Evolutionary conservation across 1,284 basidiomycete genomes (phyloP), one percentile per base, ranked within the genome.

Genomic region (Ceratobasidium sp.): DNA sequence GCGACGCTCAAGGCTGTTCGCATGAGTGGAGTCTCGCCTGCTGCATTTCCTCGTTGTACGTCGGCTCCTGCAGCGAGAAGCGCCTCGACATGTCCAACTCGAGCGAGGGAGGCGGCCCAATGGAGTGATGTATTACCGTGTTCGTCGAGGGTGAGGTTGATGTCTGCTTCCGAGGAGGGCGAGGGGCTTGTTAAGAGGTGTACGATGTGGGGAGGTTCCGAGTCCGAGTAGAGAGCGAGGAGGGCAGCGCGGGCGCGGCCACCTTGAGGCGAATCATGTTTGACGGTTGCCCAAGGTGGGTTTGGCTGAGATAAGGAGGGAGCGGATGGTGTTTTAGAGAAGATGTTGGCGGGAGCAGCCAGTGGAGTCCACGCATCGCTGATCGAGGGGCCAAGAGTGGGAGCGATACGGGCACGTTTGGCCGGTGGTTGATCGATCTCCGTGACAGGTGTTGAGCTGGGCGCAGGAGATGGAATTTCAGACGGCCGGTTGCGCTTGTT

Each of bases 51-150:
- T 33, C 94, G 89, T 80, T 95, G 89, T 23, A 95, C 87, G 82
- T 98, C 96, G 1, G 96, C 94, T 35, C 95, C 94, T 49, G 88
- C 86, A 10, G 85, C 85, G 78, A 94, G 88, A 69, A 96, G 88
- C 49, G 90, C 90, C 53, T 90, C 88, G 17, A 94, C 89, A 31
- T 89, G 90, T 20, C 87, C 84, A 75, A 90, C 86, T 31, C 93
- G 89, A 1, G 92, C 95, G 56, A 99, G 87, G 47, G 96, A 94
- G 6, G 95, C 92, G 0, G 98, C 97, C 82, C 98, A 90, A 83
- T 99, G 98, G 35, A 99, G 87, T 6, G 97, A 92, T 0, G 96
- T 96, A 83, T 99, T 97, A 0, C 96, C 95, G 81, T 97, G 93
- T 79, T 98, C 95, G 81, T 99, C 98, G 49, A 98, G 89, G 56